Percentiles rank a stretch among this genome's conserved stretches.
phyloP scores from a whole-genome alignment of 352 stramenopile species.

The Globisporangium canariense region DNA sequence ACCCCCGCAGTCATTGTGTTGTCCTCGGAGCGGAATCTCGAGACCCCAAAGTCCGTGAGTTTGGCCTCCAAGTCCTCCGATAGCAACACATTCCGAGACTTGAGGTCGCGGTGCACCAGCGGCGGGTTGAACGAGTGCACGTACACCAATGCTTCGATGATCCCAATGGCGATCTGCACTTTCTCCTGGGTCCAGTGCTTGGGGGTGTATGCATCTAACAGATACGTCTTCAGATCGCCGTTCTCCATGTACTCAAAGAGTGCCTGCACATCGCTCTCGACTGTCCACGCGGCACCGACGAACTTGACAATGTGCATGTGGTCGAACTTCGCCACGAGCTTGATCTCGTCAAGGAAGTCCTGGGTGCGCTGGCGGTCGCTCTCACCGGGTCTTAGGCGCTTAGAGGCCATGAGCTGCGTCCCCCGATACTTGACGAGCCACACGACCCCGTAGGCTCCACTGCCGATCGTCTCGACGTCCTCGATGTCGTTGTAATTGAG shows the following conservation, averaged over 20 bases:
- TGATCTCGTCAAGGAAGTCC: conserved; percentile 25
- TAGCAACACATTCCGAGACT: conserved; percentile 46
- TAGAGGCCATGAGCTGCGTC: conserved; percentile 35
- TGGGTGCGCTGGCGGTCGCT: conserved; percentile 34
- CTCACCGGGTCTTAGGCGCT: conserved; percentile 39
- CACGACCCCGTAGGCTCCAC: conserved; percentile 37
- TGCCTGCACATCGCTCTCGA: conserved; percentile 1
- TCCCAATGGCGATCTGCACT: conserved; percentile 29
- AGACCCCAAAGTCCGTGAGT: conserved; percentile 57
- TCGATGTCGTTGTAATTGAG: conserved; percentile 45
- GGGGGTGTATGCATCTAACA: too few relatives aligned
- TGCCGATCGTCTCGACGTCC: conserved; percentile 33
- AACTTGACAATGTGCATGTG: conserved; percentile 6
- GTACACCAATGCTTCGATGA: conserved; percentile 57
- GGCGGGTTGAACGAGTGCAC: conserved; percentile 52
- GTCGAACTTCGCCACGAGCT: background rate
- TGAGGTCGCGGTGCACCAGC: conserved; percentile 60
- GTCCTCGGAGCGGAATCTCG: conserved; percentile 35
- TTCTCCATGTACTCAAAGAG: conserved; percentile 14
- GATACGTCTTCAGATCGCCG: background rate
- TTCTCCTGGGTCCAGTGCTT: background rate
- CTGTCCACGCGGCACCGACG: conserved; percentile 8
- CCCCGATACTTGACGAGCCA: conserved; percentile 40
- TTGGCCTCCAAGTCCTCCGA: conserved; percentile 37
- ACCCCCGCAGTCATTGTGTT: conserved; percentile 43